Evolutionary conservation across 2,329 filamentous ascomycete genomes (phyloP), one percentile per base, ranked within the genome.

Genomic region (Metarhizium rileyi): DNA sequence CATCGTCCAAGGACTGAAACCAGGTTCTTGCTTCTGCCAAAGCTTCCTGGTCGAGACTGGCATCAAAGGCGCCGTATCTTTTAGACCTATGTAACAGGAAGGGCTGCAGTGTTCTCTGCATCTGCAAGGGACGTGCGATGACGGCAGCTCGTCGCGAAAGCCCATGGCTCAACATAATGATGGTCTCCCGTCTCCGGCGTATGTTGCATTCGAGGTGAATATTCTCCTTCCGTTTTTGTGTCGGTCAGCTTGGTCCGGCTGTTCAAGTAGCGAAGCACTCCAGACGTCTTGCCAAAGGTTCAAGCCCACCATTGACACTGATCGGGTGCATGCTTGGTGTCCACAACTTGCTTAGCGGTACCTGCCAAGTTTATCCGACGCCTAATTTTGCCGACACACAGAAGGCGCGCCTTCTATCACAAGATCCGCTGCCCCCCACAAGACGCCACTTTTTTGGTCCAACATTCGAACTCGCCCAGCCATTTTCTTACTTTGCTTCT

Each of bases 11-110:
- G 0, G 67, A 65, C 44, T 67, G 57, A 44, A 68, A 69, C 78
- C 78, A 81, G 52, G 63, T 65, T 23, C 77, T 70, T 2, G 77
- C 77, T 52, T 77, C 75, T 5, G 63, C 59, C 28, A 81, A 60
- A 6, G 74, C 69, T 2, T 75, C 73, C 27, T 68, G 66, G 50
- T 80, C 74, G n/a, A 78, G 66, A 0, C 62, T 59, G 1, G 71
- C 68, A 50, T 78, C 76, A 49, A 72, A 75, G 1, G 76, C 73
- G 46, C 73, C 66, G 50, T 74, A 73, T 41, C 70, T 64, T 52
- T 66, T 68, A 49, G 52, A 56, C 43, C 63, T 57, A 23, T 50
- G 49, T 9, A 53, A 44, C 20, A 26, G n/a, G 16, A 42, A 14
- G 30, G 42, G 38, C 6, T 9, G 3, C 28, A 49, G 41, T 2